Evolutionary conservation across 2,329 filamentous ascomycete species (phyloP), one percentile per base, ranked within the genome.

Genomic region (Gyromitra esculenta): DNA sequence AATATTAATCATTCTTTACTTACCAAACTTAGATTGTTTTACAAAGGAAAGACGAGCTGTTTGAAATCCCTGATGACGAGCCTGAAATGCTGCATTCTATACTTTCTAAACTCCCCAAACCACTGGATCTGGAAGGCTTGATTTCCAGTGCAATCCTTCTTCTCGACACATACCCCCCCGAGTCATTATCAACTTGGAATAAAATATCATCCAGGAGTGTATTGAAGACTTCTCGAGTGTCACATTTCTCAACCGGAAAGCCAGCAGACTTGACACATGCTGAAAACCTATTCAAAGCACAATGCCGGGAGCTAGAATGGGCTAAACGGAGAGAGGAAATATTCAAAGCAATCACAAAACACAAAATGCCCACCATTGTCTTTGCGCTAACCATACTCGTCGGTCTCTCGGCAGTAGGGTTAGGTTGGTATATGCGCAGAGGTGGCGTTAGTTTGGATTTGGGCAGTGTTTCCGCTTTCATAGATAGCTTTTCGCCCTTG

Each of bases 61-160:
- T 98, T 79, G 91, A 92, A 65, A 92, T 93, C n/a, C 89, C 91
- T 0, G 84, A 87, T 21, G 92, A 96, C 79, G 94, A 97, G 82
- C 91, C 93, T 5, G 95, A 98, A 81, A 96, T 99, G 89, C 88
- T 99, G 31, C 94, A 97, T 83, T 92, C 91, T 76, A 90, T 92
- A 45, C 88, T 99, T 11, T 93, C 92, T 54, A 97, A 96, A 83
- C 87, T 99, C 5, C 96, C 96, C 0, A 88, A 89, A 66, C 90
- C 91, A 18, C 88, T 97, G 73, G 88, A 96, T 82, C 85, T 99
- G 31, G 95, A 99, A 79, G 86, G 85, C 6, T 87, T 97, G 67
- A 91, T 99, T 78, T 82, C 86, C 18, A 86, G 87, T 65, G 89
- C 95, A 0, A 86, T 89, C 1, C 82, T 82, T 37, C 86, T 98